These are phyloP conservation scores for Rhexocercosporidium sp. DNA, from an alignment of 2,329 filamentous ascomycete genomes.

Conservation along the genomic window DNA sequence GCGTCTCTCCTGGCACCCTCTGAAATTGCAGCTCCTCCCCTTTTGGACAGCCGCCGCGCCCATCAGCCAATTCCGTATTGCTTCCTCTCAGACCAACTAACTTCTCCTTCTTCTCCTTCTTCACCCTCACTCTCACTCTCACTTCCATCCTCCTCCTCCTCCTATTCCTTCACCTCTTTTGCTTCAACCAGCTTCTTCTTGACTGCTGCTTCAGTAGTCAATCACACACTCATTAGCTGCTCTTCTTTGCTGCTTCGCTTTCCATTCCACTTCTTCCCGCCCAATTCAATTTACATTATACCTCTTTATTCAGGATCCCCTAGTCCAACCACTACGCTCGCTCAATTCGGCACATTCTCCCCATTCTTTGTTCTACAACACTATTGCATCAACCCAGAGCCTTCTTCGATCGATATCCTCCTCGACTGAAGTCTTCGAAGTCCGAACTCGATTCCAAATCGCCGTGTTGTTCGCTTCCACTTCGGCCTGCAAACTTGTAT, in stretches of 20 bases:
- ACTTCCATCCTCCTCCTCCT: slow-evolving; percentile 26
- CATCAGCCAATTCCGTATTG: slow-evolving; percentile 15
- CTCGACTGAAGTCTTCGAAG: slow-evolving; percentile 8
- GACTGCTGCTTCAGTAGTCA: slow-evolving; percentile 31
- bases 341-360: slow-evolving; percentile 40
- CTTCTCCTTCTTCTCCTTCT: slow-evolving; percentile 7
- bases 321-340: slow-evolving; percentile 21
- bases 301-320: slow-evolving; percentile 28
- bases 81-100: slow-evolving; percentile 9
- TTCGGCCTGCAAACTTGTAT: slow-evolving; percentile 31
- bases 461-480: slow-evolving; percentile 27
- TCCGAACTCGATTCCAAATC: slow-evolving; percentile 14
- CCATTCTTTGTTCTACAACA: slow-evolving; percentile 44
- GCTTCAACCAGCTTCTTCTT: slow-evolving; percentile 27
- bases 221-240: slow-evolving; percentile 34
- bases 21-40: slow-evolving; percentile 17
- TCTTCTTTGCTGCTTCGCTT: slow-evolving; percentile 32
- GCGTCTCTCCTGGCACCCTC: slow-evolving; percentile 3
- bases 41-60: slow-evolving; percentile 5
- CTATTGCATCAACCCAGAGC: slow-evolving; percentile 3
- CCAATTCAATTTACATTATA: slow-evolving; percentile 26
- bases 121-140: slow-evolving; percentile 22
- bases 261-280: slow-evolving; percentile 20
- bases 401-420: slow-evolving; percentile 4
- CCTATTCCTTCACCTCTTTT: slow-evolving; percentile 22